Base-by-base conservation (phyloP, 1,284 basidiomycete genomes). In the Pulchroboletus neoregius region DNA sequence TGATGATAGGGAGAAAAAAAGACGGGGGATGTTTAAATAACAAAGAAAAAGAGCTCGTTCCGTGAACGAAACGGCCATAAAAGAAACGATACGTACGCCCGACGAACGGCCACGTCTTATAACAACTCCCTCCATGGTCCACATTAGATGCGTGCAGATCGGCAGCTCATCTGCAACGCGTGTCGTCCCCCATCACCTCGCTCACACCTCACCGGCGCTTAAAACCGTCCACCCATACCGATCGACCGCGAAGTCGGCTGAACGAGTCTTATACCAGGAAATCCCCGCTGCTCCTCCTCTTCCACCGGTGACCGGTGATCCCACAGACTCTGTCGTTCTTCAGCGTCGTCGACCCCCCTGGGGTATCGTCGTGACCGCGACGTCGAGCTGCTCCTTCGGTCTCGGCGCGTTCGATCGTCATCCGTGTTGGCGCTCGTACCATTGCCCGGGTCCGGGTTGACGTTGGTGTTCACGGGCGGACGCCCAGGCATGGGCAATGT, bases 321-420 rank as follows among this genome's bases (percentile, higher is more conserved):
- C 62, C 61, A 68, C 30, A 64, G 20, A 41, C 57, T 55, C 35
- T 64, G 46, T 3, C 53, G 51, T 18, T 64, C 62, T 5, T 64
- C 62, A 2, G 43, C 46, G 6, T 64, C 66, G 36, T 67, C 61
- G 5, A 43, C 36, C 0, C 66, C 62, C 18, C 20, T 48, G 3
- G 66, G 62, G 22, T 64, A 64, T 30, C 58, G 53, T 15, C 63
- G 43, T n/a, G 64, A 46, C 16, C 57, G 56, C 4, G 62, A 62
- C 11, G 62, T 34, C 8, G 60, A 61, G 12, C 52, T 62, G 24
- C 65, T 66, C 20, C 53, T 42, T 18, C 62, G 60, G 12, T 20
- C 42, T 5, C 43, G 27, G 0, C 8, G 46, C 23, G 28, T 26
- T 5, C 27, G 52, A 23, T 30, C 11, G 1, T 1, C 26, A 16